Percentiles rank a stretch among this genome's conserved stretches.
phyloP scores from a whole-genome alignment of 2,329 filamentous ascomycete genomes.

The Fulvia fulva region DNA sequence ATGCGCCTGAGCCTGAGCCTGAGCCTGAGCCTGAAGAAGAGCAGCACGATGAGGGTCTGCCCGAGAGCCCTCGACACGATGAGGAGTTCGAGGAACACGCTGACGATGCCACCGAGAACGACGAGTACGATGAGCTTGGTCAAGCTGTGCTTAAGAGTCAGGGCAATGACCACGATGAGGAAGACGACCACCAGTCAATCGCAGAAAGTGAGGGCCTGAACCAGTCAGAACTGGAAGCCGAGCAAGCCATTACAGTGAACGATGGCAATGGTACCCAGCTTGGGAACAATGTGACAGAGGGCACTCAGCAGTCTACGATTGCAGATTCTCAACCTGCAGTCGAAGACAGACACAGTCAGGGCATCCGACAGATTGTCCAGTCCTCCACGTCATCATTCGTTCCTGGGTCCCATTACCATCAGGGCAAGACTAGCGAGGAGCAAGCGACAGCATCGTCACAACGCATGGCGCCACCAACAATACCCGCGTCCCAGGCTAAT shows the following conservation, averaged over 20 bases:
- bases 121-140: slow-evolving; percentile 38
- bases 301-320: slow-evolving; percentile 38
- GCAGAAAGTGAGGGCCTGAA: slow-evolving; percentile 9
- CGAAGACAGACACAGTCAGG: neutral
- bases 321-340: slow-evolving; percentile 43
- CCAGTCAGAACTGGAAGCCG: slow-evolving; percentile 1
- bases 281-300: neutral
- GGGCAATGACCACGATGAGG: slow-evolving; percentile 19
- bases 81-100: slow-evolving; percentile 13
- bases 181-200: slow-evolving; percentile 14
- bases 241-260: slow-evolving; percentile 5
- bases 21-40: no score
- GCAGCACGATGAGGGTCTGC: slow-evolving; percentile 17
- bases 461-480: slow-evolving; percentile 11
- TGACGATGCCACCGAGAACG: slow-evolving; percentile 23
- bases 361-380: slow-evolving; percentile 21
- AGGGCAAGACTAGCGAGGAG: slow-evolving; percentile 29
- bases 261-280: neutral
- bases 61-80: slow-evolving; percentile 8
- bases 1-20: no score
- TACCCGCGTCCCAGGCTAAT: slow-evolving; percentile 15
- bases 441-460: slow-evolving; percentile 24
- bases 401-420: slow-evolving; percentile 34
- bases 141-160: slow-evolving; percentile 34
- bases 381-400: slow-evolving; percentile 35